A percentile compares a stretch with the other conserved stretches of the same genome.
Evolutionary conservation across 179 eudicot genomes (phyloP).

Genomic region (Corrigiola litoralis): DNA sequence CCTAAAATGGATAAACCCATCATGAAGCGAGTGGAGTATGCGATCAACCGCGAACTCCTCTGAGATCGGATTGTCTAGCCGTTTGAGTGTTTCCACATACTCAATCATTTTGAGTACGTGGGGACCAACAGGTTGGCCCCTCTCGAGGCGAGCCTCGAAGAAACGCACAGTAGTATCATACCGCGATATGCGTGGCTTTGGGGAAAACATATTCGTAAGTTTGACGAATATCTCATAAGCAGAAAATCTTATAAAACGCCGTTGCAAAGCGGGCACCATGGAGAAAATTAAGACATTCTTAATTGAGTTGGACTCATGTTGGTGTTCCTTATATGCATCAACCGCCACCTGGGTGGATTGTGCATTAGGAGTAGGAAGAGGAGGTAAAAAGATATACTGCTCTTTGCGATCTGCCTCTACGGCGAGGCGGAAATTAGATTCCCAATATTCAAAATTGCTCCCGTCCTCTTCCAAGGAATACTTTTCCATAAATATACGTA

Average conservation of each 20-base stretch:
- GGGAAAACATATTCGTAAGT: neutral
- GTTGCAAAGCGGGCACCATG: neutral
- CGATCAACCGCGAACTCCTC: neutral
- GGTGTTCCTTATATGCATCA: neutral
- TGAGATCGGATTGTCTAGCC: neutral
- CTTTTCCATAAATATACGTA: no score
- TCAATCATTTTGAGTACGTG: neutral
- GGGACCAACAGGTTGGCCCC: neutral
- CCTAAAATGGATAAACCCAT: neutral
- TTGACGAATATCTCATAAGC: neutral
- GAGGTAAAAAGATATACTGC: neutral
- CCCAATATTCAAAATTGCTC: neutral
- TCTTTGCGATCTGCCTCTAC: neutral
- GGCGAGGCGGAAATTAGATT: neutral
- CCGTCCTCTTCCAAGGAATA: no score
- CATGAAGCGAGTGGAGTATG: neutral
- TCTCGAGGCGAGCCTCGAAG: no score
- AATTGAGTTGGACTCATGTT: no score
- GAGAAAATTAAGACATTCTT: neutral
- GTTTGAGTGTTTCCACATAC: neutral
- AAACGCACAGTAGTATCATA: no score
- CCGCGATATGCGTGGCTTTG: no score
- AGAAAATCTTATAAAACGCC: neutral
- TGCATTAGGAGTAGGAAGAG: neutral
- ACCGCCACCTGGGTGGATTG: neutral